These are phyloP conservation scores for Colletotrichum australisinense DNA, from an alignment of 2,329 filamentous ascomycete species.

Conservation along the genomic window DNA sequence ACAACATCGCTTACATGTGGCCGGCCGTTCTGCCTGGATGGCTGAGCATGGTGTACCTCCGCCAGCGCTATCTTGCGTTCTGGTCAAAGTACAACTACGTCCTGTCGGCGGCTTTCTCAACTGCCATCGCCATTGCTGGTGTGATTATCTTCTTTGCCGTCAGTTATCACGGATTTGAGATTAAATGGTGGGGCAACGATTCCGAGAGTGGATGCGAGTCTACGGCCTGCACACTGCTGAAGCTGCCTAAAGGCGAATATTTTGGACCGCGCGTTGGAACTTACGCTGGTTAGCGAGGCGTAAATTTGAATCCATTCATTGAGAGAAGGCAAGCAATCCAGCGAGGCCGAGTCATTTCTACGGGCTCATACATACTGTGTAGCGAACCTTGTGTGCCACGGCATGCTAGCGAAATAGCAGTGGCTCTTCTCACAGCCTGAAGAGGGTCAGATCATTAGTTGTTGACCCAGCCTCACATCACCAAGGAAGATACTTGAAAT, in stretches of 20 bases:
- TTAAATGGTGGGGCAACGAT: conserved; percentile 46
- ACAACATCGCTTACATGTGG: conserved; percentile 57
- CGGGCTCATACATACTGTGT: not conserved
- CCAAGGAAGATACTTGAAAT: not conserved
- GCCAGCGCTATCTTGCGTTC: conserved; percentile 47
- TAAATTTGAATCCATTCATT: too few relatives aligned
- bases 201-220: conserved; percentile 26
- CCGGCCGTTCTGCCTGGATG: conserved; percentile 55
- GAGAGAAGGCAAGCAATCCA: not conserved
- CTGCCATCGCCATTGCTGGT: conserved; percentile 45
- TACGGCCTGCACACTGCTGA: conserved; percentile 12
- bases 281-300: not conserved
- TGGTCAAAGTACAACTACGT: conserved; percentile 54
- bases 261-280: conserved; percentile 20
- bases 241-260: conserved; percentile 19
- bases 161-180: conserved; percentile 38
- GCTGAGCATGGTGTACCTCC: conserved; percentile 55
- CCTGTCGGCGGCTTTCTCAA: conserved; percentile 44
- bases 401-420: not conserved
- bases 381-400: not conserved
- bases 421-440: not conserved
- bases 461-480: not conserved
- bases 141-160: conserved; percentile 46
- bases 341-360: too few relatives aligned
- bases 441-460: not conserved